Evolutionary conservation across 2,329 filamentous ascomycete genomes (phyloP), one percentile per base, ranked within the genome.

Genomic region (Aspergillus brasiliensis): DNA sequence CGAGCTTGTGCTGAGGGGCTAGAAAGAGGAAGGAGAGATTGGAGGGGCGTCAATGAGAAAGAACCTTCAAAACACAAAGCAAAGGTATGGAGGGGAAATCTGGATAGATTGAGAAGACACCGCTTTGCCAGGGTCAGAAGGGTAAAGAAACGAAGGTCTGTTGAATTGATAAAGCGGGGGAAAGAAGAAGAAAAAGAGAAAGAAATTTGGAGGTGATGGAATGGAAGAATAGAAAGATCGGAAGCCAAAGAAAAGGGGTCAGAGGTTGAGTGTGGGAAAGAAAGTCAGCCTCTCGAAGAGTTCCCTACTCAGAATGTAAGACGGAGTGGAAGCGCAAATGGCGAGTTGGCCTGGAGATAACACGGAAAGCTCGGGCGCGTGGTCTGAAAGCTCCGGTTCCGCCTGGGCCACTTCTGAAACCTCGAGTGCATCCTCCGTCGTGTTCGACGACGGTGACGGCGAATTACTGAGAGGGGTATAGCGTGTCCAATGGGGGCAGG

Each of bases 321-420:
- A 25, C n/a, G 28, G n/a, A 46, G 37, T 44, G 38, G 52, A 48
- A 56, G 60, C 57, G 51, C 49, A 61, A 64, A 65, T 42, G 62
- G 56, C 64, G 56, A 68, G 65, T 65, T 67, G 65, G 66, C 63
- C 65, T 64, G 64, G 60, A 65, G 58, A 62, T 62, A 61, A 57
- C 54, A 58, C 53, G 67, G 63, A 62, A 65, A 62, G 66, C 63
- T 57, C 58, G 58, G 58, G 54, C 56, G 46, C 58, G 47, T 49
- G 46, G 15, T 60, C 34, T 55, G 47, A 53, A 59, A 31, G 47
- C 61, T 54, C 42, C 57, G 53, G 62, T 57, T 62, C 64, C 64
- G 59, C 61, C 58, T 49, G 19, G 40, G 21, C 40, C 40, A 44
- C 40, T 44, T 44, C 40, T 44, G 40, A 23, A 44, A 23, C 40